Evolutionary conservation across 169 alveolate species (phyloP).

Genomic region (Eimeria sp.): DNA sequence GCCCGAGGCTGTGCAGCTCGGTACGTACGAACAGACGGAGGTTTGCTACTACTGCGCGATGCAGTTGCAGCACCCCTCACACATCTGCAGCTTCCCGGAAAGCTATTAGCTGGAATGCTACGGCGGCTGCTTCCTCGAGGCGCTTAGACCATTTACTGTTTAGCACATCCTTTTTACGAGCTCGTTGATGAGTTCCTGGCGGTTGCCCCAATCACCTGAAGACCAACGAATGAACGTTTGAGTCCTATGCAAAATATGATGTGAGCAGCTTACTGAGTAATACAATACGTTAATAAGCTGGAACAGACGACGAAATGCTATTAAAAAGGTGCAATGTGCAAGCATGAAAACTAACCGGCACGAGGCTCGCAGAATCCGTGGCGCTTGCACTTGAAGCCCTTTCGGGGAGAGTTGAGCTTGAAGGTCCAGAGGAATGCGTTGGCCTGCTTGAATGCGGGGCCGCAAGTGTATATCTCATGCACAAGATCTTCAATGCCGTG

Average conservation of each 20-base stretch:
- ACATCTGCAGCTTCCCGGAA: not conserved
- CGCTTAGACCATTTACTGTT: not conserved
- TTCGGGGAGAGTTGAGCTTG: conserved; percentile 98
- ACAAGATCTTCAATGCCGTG: conserved; percentile 98
- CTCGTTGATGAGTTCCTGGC: conserved; percentile 92
- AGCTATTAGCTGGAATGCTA: not conserved
- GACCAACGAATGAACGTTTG: not conserved
- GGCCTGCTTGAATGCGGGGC: conserved; percentile 99
- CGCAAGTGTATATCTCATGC: conserved; percentile 99
- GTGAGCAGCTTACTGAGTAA: no score
- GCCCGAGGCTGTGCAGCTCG: conserved; percentile 1
- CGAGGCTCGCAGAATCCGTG: conserved; percentile 97
- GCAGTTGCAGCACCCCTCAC: not conserved
- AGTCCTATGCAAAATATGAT: no score
- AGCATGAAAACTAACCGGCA: conserved; percentile 98
- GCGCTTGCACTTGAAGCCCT: conserved; percentile 99
- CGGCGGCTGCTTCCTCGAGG: not conserved
- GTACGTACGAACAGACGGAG: not conserved
- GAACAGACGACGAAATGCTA: conserved; percentile 9
- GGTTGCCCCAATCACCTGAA: conserved; percentile 93
- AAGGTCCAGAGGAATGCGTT: conserved; percentile 99
- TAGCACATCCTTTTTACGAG: conserved; percentile 82
- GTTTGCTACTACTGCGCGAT: conserved; percentile 2
- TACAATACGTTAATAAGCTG: not conserved
- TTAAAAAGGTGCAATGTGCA: conserved; percentile 90